Evolutionary conservation across 306 rosid genomes (phyloP).

Genomic region (Mucuna pruriens): DNA sequence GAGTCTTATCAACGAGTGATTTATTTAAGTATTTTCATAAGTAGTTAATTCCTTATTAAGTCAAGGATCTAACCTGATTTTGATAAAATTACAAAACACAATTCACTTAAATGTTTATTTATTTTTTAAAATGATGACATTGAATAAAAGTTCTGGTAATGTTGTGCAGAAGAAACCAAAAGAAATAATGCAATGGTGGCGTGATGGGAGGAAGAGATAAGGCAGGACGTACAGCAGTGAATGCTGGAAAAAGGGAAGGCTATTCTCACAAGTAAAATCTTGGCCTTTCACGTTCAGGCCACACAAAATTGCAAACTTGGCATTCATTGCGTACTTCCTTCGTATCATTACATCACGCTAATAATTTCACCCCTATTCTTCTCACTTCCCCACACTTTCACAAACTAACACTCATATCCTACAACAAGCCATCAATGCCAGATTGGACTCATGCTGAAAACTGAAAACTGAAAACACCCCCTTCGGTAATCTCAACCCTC

Average conservation of each 20-base stretch:
- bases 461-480: neutral
- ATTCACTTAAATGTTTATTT: too few species aligned
- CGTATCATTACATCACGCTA: conserved; percentile 26
- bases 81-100: too few species aligned
- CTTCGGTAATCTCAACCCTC: neutral
- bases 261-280: conserved; percentile 18
- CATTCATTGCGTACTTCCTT: conserved; percentile 20
- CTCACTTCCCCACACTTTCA: neutral
- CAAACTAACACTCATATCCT: neutral
- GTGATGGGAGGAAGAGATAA: neutral
- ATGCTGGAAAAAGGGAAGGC: conserved; percentile 10
- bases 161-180: neutral
- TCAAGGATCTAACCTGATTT: too few species aligned
- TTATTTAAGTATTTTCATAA: too few species aligned
- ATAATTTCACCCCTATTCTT: conserved; percentile 16
- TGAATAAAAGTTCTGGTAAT: neutral
- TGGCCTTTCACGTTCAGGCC: neutral
- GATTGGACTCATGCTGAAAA: conserved; percentile 24
- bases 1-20: too few species aligned
- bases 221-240: neutral
- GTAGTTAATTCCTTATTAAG: too few species aligned
- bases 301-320: conserved; percentile 19
- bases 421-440: conserved; percentile 34
- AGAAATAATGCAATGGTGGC: conserved; percentile 32
- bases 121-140: neutral